Percentiles rank a stretch among this genome's conserved stretches.
phyloP scores from a whole-genome alignment of 805 yeast genomes.

The Phaffomyces thermotolerans region DNA sequence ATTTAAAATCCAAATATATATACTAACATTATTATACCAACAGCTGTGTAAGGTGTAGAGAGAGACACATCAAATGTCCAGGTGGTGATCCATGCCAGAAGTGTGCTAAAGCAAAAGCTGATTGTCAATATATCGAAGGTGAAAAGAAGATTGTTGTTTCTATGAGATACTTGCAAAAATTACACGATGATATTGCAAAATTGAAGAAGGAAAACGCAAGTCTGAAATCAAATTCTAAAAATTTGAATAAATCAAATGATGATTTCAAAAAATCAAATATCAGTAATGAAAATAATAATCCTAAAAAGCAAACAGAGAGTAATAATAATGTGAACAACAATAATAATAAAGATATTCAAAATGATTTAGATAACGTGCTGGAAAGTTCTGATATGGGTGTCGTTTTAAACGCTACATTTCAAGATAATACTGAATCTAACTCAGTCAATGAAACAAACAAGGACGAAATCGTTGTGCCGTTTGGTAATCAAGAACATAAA shows the following conservation, averaged over 20 bases:
- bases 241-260: no score
- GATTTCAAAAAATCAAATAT: no score
- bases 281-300: no score
- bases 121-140: slow-evolving; percentile 66
- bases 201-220: slow-evolving; percentile 60
- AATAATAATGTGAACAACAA: no score
- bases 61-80: slow-evolving; percentile 69
- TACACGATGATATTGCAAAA: slow-evolving; percentile 61
- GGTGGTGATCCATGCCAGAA: slow-evolving; percentile 70
- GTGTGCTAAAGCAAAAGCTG: slow-evolving; percentile 46
- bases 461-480: slow-evolving; percentile 59
- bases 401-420: slow-evolving; percentile 21
- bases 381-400: slow-evolving; percentile 19
- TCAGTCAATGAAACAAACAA: slow-evolving; percentile 7
- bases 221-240: slow-evolving; percentile 31
- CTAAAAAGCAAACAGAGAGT: no score
- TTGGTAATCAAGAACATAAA: slow-evolving; percentile 64
- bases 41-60: slow-evolving; percentile 56
- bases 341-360: no score
- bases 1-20: background rate
- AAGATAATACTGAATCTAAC: slow-evolving; percentile 22
- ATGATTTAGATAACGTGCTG: slow-evolving; percentile 12
- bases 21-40: background rate
- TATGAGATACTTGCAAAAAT: slow-evolving; percentile 55
- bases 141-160: slow-evolving; percentile 69